Base-by-base conservation (phyloP, 495 filamentous ascomycete species). In the Podospora bellae-mahoneyi region DNA sequence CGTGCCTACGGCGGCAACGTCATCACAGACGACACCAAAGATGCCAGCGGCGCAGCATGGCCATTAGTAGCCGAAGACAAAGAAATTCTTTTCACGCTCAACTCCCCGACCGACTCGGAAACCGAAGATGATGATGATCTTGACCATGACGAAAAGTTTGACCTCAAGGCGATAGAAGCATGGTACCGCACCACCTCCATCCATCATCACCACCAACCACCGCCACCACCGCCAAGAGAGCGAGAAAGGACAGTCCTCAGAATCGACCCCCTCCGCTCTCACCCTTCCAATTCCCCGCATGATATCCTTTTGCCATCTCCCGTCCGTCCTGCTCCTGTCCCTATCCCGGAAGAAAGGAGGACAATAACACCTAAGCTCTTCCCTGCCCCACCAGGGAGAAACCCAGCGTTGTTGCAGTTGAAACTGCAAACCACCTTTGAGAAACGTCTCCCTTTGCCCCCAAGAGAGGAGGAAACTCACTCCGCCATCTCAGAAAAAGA, bases 1-100 rank as follows among this genome's bases (percentile, higher is more conserved):
- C 77, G 78, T n/a, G 81, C 83, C 4, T 87, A 89, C 69, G 84
- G 83, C 1, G 80, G 34, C 62, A 60, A 15, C 68, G 39, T 48
- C 7, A 48, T 48, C 39, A 48, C 2, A 48, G 39, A 48, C 15
- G 39, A 48, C 39, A 10, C 15, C 13, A 48, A 16, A 48, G 39
- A 48, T 3, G 39, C 9, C 7, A 48, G 15, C 39, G 9, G 6
- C 39, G 15, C 39, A 5, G 39, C 39, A 30, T 55, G 27, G 23
- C 55, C 20, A 13, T 13, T 32, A 58, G 3, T 7, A 7, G 27
- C 72, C 5, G 59, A 69, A 19, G 67, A 69, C 10, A 72, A 74
- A 26, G 72, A 74, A 62, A 44, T 68, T n/a, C 15, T 69, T 23
- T 34, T 69, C 55, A 28, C 53, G 18, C 32, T 18, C 39, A 48